Evolutionary conservation across 352 stramenopile species (phyloP).

Genomic region (Phytophthora multivora): DNA sequence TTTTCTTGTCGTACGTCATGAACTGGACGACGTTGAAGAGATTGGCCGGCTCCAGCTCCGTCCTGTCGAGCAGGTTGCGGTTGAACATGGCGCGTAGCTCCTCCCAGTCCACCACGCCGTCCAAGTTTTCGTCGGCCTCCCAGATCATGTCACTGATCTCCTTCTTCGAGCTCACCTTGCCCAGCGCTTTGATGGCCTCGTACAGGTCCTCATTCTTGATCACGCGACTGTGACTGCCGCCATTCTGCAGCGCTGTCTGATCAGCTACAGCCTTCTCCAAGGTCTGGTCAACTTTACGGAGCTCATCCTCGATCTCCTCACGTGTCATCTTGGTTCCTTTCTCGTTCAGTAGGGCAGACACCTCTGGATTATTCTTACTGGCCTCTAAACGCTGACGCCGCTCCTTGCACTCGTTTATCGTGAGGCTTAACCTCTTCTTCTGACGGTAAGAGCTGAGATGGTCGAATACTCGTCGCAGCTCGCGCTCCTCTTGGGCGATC

Average conservation of each 20-base stretch:
- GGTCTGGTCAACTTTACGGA: slow-evolving; percentile 61
- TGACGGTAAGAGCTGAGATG: slow-evolving; percentile 91
- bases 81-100: slow-evolving; percentile 97
- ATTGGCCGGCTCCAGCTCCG: slow-evolving; percentile 94
- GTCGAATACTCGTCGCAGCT: slow-evolving; percentile 95
- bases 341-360: slow-evolving; percentile 78
- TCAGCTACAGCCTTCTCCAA: slow-evolving; percentile 61
- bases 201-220: slow-evolving; percentile 93
- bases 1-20: slow-evolving; percentile 97
- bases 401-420: slow-evolving; percentile 55
- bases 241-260: slow-evolving; percentile 57
- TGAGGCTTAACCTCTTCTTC: slow-evolving; percentile 76
- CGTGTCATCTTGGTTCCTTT: slow-evolving; percentile 78
- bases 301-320: slow-evolving; percentile 80
- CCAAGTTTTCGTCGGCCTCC: slow-evolving; percentile 98
- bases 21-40: slow-evolving; percentile 98
- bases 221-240: slow-evolving; percentile 52
- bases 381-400: slow-evolving; percentile 64
- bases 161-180: slow-evolving; percentile 93
- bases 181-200: slow-evolving; percentile 93
- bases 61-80: slow-evolving; percentile 95
- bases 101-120: slow-evolving; percentile 94
- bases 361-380: slow-evolving; percentile 70
- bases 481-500: slow-evolving; percentile 94
- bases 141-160: slow-evolving; percentile 98